These are phyloP conservation scores for Clarireedia sp. DNA, from an alignment of 2,329 filamentous ascomycete genomes.

Conservation along the genomic window DNA sequence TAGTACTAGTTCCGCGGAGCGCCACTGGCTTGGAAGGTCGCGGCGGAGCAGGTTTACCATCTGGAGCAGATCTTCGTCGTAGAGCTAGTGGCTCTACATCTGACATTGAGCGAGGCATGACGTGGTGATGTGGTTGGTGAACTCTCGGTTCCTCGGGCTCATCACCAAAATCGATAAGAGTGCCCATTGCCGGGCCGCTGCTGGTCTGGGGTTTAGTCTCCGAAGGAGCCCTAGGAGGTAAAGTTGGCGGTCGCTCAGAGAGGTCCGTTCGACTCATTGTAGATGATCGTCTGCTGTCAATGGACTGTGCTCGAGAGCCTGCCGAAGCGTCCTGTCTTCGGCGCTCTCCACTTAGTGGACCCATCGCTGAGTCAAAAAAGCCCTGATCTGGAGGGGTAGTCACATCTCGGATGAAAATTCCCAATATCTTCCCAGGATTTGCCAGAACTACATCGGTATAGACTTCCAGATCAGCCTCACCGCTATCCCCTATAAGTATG, in stretches of 20 bases:
- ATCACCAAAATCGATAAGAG: slow-evolving; percentile 53
- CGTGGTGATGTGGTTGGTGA: slow-evolving; percentile 28
- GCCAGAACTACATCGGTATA: slow-evolving; percentile 88
- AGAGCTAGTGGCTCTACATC: slow-evolving; percentile 24
- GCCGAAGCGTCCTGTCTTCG: slow-evolving; percentile 9
- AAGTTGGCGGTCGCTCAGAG: slow-evolving; percentile 19
- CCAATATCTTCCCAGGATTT: slow-evolving; percentile 70
- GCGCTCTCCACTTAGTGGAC: slow-evolving; percentile 24
- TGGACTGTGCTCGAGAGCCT: slow-evolving; percentile 14
- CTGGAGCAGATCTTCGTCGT: slow-evolving; percentile 23
- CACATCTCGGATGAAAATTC: slow-evolving; percentile 92
- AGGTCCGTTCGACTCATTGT: slow-evolving; percentile 11
- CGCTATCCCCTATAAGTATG: slow-evolving; percentile 87
- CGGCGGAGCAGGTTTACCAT: slow-evolving; percentile 38
- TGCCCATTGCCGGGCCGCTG: slow-evolving; percentile 39
- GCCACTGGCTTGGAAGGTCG: slow-evolving; percentile 51
- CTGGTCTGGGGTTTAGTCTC: slow-evolving; percentile 28
- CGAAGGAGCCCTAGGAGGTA: slow-evolving; percentile 21
- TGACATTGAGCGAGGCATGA: slow-evolving; percentile 24
- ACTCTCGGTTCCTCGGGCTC: slow-evolving; percentile 37
- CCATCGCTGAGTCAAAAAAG: slow-evolving; percentile 60
- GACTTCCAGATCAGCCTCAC: slow-evolving; percentile 92
- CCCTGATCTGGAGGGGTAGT: slow-evolving; percentile 66
- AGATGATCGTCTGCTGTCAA: slow-evolving; percentile 16
- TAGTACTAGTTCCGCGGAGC: slow-evolving; percentile 36